Conservation (phyloP, 192 early-diverging fungal species). For the Backusella liffmaniae region DNA sequence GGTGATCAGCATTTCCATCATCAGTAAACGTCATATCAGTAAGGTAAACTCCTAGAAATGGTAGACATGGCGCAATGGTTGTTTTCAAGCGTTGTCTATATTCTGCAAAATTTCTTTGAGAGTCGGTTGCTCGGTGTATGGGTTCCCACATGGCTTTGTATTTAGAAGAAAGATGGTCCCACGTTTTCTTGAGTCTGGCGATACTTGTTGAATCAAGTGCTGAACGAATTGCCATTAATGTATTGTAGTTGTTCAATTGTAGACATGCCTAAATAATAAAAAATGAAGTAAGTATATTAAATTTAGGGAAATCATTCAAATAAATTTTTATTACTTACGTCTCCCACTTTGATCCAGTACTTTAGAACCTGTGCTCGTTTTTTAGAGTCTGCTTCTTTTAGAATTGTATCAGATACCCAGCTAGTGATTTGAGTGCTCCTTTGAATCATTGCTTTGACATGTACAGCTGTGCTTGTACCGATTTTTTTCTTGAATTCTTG, state of each 20-base stretch:
- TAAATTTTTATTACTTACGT: constrained; percentile 15
- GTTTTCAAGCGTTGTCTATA: constrained; percentile 47
- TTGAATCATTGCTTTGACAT: constrained; percentile 74
- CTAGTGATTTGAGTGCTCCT: constrained; percentile 71
- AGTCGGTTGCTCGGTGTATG: constrained; percentile 59
- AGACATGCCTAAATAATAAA: constrained; percentile 27
- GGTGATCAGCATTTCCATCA: constrained; percentile 75
- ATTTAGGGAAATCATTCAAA: not conserved
- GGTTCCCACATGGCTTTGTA: constrained; percentile 60
- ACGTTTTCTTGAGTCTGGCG: constrained; percentile 67
- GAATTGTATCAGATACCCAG: constrained; percentile 71
- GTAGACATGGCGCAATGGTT: constrained; percentile 64
- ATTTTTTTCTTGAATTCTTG: constrained; percentile 59
- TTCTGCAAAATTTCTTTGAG: constrained; percentile 65
- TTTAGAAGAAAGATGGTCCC: constrained; percentile 64
- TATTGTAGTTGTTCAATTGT: constrained; percentile 67
- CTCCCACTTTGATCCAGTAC: constrained; percentile 71
- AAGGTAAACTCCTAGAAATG: constrained; percentile 78
- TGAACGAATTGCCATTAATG: constrained; percentile 74
- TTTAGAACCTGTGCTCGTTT: constrained; percentile 59
- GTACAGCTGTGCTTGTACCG: constrained; percentile 45
- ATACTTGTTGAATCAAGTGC: constrained; percentile 74
- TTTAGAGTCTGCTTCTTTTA: constrained; percentile 64
- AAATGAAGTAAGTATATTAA: not conserved
- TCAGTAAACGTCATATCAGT: constrained; percentile 84